A percentile compares a stretch with the other conserved stretches of the same genome.
These are phyloP conservation scores for Kuraishia molischiana DNA, from an alignment of 805 yeast species.

Conservation along the genomic window DNA sequence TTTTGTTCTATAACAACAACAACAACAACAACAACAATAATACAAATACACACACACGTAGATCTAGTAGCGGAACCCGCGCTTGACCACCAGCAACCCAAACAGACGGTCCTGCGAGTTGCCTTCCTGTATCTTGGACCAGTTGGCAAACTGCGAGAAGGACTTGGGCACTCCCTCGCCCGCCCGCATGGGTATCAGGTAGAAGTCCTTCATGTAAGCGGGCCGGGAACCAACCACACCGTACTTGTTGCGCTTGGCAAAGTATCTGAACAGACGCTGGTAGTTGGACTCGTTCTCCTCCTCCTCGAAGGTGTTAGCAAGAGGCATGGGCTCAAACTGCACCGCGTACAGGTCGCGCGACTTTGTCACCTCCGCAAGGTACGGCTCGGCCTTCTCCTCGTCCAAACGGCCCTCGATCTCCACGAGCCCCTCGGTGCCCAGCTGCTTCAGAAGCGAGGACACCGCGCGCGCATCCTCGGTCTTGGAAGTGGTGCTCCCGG, in stretches of 20 bases:
- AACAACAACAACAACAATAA: slow-evolving; percentile 2
- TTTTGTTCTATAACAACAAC: slow-evolving; percentile 2
- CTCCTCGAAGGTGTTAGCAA: slow-evolving; percentile 8
- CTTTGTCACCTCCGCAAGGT: slow-evolving; percentile 34
- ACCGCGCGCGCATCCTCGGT: not conserved
- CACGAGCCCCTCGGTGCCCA: slow-evolving; percentile 14
- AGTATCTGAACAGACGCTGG: slow-evolving; percentile 32
- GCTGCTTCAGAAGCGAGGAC: not conserved
- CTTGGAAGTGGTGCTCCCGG: slow-evolving; percentile 2
- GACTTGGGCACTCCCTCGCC: slow-evolving; percentile 7
- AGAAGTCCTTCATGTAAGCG: slow-evolving; percentile 50
- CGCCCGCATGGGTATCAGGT: slow-evolving; percentile 33
- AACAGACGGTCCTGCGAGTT: slow-evolving; percentile 11
- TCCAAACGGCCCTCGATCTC: slow-evolving; percentile 59
- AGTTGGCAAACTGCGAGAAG: slow-evolving; percentile 2
- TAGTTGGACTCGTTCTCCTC: slow-evolving; percentile 15
- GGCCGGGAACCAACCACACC: slow-evolving; percentile 51
- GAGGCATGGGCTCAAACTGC: slow-evolving; percentile 25
- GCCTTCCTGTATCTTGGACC: not conserved
- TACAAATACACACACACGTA: not conserved
- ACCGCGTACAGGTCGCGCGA: slow-evolving; percentile 46
- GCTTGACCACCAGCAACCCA: slow-evolving; percentile 17
- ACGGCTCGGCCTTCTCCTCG: slow-evolving; percentile 40
- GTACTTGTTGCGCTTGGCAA: slow-evolving; percentile 33
- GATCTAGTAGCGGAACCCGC: slow-evolving; percentile 8